Evolutionary conservation across 2,329 filamentous ascomycete species (phyloP).

Genomic region (Clonostachys rhizophaga): DNA sequence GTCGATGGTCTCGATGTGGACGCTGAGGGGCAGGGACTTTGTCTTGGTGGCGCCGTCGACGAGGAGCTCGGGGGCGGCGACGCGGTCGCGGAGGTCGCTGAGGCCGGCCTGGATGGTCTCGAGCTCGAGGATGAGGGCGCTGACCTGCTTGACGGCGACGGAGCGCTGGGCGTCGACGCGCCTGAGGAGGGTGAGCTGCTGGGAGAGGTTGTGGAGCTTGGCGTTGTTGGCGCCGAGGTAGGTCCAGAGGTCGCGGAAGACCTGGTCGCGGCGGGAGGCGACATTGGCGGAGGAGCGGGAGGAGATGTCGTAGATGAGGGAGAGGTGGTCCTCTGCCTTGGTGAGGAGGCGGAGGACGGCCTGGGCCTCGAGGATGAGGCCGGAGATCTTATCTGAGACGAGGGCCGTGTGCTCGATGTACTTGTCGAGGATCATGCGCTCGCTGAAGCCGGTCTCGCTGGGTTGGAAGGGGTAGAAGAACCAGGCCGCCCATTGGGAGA

Average conservation of each 20-base stretch:
- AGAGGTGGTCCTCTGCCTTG: conserved; percentile 64
- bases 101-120: conserved; percentile 68
- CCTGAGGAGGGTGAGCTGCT: conserved; percentile 59
- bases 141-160: conserved; percentile 64
- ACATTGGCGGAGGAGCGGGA: conserved; percentile 58
- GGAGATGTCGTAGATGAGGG: conserved; percentile 65
- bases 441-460: conserved; percentile 37
- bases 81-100: conserved; percentile 66
- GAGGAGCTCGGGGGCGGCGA: conserved; percentile 60
- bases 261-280: conserved; percentile 55
- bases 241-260: conserved; percentile 69
- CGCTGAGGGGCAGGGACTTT: conserved; percentile 53
- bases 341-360: conserved; percentile 61
- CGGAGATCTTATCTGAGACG: conserved; percentile 64
- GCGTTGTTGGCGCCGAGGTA: conserved; percentile 65
- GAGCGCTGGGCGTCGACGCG: conserved; percentile 64
- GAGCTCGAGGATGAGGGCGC: conserved; percentile 64
- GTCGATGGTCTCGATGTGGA: conserved; percentile 73
- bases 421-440: conserved; percentile 62
- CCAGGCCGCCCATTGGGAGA: conserved; percentile 21
- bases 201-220: conserved; percentile 54
- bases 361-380: conserved; percentile 66
- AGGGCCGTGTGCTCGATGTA: conserved; percentile 69
- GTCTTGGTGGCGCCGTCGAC: conserved; percentile 30
- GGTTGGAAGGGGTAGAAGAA: conserved; percentile 60